These are phyloP conservation scores for Phytophthora colocasiae DNA, from an alignment of 352 stramenopile genomes.

Conservation along the genomic window DNA sequence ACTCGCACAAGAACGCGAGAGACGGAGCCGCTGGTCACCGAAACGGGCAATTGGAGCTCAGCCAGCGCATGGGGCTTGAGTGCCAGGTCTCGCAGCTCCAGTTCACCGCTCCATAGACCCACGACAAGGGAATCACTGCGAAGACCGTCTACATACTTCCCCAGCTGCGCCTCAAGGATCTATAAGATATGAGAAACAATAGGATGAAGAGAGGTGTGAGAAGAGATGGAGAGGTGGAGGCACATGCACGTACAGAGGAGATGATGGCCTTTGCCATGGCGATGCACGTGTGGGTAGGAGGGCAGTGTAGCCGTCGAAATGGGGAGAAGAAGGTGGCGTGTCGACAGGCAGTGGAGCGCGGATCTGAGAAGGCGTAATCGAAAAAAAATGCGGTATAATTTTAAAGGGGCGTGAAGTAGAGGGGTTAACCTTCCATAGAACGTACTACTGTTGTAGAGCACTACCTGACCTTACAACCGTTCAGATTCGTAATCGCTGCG, in stretches of 20 bases:
- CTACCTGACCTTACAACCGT: too few species aligned
- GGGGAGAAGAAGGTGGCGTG: slow-evolving; percentile 3
- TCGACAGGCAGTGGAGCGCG: background rate
- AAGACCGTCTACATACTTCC: slow-evolving; percentile 85
- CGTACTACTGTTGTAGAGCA: too few species aligned
- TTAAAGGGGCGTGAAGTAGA: too few species aligned
- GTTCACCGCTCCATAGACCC: slow-evolving; percentile 84
- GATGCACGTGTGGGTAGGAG: background rate
- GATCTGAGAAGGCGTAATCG: too few species aligned
- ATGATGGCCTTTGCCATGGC: slow-evolving; percentile 78
- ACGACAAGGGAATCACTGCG: slow-evolving; percentile 84
- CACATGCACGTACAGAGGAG: slow-evolving; percentile 53
- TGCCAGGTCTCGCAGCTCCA: slow-evolving; percentile 71
- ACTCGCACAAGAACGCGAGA: slow-evolving; percentile 77
- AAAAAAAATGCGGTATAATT: too few species aligned
- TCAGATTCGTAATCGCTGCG: too few species aligned
- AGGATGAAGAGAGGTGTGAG: background rate
- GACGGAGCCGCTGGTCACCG: slow-evolving; percentile 66
- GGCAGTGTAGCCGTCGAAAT: background rate
- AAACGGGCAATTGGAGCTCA: slow-evolving; percentile 77
- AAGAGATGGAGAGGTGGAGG: background rate
- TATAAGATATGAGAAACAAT: slow-evolving; percentile 18
- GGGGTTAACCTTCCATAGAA: too few species aligned
- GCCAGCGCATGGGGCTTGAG: slow-evolving; percentile 83
- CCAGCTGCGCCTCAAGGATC: slow-evolving; percentile 83